Percentiles rank a stretch among this genome's conserved stretches.
phyloP scores from a whole-genome alignment of 1,139 yeast genomes.

The Taphrina pruni region DNA sequence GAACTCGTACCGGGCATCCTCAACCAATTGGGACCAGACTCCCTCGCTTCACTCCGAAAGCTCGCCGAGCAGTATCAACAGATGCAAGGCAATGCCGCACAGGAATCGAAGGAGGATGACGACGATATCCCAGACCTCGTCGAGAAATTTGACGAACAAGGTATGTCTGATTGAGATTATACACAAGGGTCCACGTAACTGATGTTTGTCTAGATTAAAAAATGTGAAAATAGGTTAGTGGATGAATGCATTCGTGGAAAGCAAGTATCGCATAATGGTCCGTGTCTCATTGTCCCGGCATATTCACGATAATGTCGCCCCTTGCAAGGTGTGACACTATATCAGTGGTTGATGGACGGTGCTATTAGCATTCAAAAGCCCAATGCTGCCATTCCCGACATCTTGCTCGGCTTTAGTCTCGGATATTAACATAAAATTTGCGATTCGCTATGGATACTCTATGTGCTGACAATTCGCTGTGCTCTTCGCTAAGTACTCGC shows the following conservation, averaged over 20 bases:
- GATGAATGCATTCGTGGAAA: constrained; percentile 12
- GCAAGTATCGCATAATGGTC: background rate
- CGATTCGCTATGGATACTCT: background rate
- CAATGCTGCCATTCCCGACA: no score
- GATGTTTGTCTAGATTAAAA: no score
- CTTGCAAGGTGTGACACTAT: no score
- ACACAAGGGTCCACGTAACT: no score
- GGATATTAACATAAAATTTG: background rate
- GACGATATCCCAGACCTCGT: constrained; percentile 82
- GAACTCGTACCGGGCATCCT: constrained; percentile 94
- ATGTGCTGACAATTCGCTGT: background rate
- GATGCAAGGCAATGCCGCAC: constrained; percentile 58
- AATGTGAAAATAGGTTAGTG: background rate
- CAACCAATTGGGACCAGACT: constrained; percentile 96
- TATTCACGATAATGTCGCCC: no score
- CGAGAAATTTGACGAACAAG: constrained; percentile 44
- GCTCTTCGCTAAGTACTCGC: constrained; percentile 4
- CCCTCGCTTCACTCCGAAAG: constrained; percentile 85
- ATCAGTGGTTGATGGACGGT: no score
- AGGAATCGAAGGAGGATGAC: constrained; percentile 57
- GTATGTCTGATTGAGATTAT: background rate
- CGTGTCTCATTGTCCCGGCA: background rate
- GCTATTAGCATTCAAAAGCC: no score
- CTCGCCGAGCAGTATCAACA: constrained; percentile 77
- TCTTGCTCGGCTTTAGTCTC: background rate